Evolutionary conservation across 257 asterid genomes (phyloP), one percentile per base, ranked within the genome.

Genomic region (Anisodus acutangulus): DNA sequence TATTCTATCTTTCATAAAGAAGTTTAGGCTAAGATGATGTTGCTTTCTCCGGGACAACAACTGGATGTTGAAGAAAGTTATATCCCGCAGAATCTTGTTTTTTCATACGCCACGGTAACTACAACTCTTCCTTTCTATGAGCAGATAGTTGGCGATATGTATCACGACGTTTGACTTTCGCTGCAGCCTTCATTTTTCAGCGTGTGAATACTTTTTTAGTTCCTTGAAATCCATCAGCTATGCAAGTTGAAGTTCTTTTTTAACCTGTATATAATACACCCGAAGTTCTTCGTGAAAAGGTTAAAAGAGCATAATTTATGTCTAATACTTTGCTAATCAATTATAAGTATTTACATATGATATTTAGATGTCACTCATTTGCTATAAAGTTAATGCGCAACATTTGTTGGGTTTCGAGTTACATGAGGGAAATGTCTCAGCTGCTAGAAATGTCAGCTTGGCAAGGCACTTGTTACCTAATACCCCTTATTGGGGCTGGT

Each of bases 381-480:
- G 26, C 26, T 22, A 22, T 0, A 22, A 22, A 22, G 26, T 22
- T 22, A 22, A 22, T 22, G 26, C 26, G 26, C 26, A 22, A 22
- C 26, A 22, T 22, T 22, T 22, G 26, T 22, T 22, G 26, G 26
- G 26, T 22, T 22, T 22, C 26, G 26, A 90, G 79, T 86, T 97
- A 82, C 97, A 95, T 22, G 85, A 95, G 86, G 99, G 99, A 84
- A 97, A 97, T 87, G 98, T 90, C n/a, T 68, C 94, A 13, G 99
- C 99, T 86, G 99, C 99, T 60, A 92, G 93, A 91, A 97, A 91
- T 86, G 97, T 97, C 85, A 39, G 93, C 98, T 45, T 97, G 99
- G 99, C 93, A 91, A 85, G 99, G 99, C 86, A 97, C 99, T 62
- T 97, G 99, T 85, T 95, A 93, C 91, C 87, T 97, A 51, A 93